Conservation (phyloP, 176 grass and related monocot genomes). For the Ensete glaucum region DNA sequence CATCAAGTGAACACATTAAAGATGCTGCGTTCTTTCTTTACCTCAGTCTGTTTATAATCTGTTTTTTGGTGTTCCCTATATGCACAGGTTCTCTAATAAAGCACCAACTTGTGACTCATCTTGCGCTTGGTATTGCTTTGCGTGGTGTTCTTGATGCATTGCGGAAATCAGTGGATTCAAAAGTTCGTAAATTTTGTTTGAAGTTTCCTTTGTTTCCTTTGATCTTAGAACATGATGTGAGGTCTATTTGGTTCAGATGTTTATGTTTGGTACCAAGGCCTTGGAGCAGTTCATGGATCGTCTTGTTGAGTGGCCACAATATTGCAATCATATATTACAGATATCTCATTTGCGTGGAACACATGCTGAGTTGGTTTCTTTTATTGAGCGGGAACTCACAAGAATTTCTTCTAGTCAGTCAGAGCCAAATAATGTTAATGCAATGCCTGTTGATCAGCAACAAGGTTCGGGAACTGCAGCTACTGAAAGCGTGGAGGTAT, state of each 20-base stretch:
- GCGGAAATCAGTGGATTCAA: conserved; percentile 94
- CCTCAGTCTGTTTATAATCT: neutral
- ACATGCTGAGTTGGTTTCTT: conserved; percentile 69
- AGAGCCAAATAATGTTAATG: conserved; percentile 42
- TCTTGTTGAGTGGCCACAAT: conserved; percentile 81
- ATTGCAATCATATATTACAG: conserved; percentile 97
- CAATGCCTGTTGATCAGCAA: conserved; percentile 52
- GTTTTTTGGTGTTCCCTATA: neutral
- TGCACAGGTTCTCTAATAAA: conserved; percentile 78
- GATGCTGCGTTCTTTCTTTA: neutral
- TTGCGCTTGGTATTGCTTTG: conserved; percentile 68
- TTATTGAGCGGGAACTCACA: conserved; percentile 68
- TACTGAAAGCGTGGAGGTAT: conserved; percentile 71
- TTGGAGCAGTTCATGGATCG: conserved; percentile 93
- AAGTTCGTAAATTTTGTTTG: conserved; percentile 38
- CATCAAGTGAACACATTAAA: no score
- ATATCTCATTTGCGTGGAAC: conserved; percentile 93
- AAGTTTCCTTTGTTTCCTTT: neutral
- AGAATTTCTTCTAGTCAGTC: conserved; percentile 91
- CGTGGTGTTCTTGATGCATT: conserved; percentile 85
- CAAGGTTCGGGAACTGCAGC: conserved; percentile 50
- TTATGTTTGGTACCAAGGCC: conserved; percentile 83
- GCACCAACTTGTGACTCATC: conserved; percentile 72
- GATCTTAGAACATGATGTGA: neutral
- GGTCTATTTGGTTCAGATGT: conserved; percentile 63